These are phyloP conservation scores for Pyrus hybrid DNA, from an alignment of 331 rosid genomes.

Conservation along the genomic window DNA sequence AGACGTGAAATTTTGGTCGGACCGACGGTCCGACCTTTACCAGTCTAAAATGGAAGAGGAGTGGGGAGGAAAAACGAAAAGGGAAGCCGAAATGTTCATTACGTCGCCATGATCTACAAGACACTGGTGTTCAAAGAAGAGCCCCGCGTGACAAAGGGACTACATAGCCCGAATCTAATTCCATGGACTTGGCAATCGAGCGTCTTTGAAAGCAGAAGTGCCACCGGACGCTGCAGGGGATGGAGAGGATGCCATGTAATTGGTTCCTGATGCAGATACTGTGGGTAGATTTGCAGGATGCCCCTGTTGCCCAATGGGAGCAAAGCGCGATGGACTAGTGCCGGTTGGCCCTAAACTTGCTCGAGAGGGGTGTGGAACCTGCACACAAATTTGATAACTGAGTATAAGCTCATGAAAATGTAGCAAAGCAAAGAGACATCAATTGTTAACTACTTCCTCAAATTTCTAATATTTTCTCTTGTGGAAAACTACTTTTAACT, in stretches of 20 bases:
- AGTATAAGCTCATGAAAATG: neutral
- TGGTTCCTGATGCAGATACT: constrained; percentile 66
- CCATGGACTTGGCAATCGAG: constrained; percentile 93
- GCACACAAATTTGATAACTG: constrained; percentile 18
- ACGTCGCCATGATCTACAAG: neutral
- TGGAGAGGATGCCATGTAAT: constrained; percentile 79
- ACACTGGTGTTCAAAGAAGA: neutral
- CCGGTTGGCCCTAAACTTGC: constrained; percentile 39
- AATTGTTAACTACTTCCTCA: neutral
- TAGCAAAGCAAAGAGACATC: neutral
- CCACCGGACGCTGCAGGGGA: constrained; percentile 94
- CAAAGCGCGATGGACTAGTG: constrained; percentile 81
- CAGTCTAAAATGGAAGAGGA: neutral
- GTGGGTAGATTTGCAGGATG: constrained; percentile 55
- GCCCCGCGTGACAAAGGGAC: neutral
- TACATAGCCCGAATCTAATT: constrained; percentile 33
- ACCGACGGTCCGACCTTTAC: too few relatives aligned
- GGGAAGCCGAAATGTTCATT: neutral
- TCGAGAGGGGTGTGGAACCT: constrained; percentile 72
- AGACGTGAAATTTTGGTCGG: neutral
- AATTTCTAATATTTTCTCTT: neutral
- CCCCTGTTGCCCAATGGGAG: constrained; percentile 55
- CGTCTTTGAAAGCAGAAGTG: constrained; percentile 71
- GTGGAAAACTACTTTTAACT: neutral
- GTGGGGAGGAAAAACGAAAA: neutral